Evolutionary conservation across 768 basidiomycete genomes (phyloP).

Genomic region (Xerocomus spinulosus): DNA sequence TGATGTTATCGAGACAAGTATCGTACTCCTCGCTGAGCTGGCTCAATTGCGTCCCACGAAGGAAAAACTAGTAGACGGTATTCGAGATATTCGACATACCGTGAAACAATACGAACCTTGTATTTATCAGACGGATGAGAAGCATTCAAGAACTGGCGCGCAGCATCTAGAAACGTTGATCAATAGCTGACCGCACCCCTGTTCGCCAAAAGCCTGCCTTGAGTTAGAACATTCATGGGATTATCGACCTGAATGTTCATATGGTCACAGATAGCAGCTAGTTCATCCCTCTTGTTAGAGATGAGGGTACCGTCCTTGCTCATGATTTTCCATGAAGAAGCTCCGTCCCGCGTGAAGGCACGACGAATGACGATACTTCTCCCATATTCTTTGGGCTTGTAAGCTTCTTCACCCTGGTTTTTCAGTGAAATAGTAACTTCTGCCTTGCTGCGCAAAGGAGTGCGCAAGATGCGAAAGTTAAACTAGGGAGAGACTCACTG

Average conservation of each 20-base stretch:
- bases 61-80: constrained; percentile 67
- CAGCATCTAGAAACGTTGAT: constrained; percentile 26
- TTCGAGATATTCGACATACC: background rate
- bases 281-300: constrained; percentile 76
- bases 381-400: constrained; percentile 79
- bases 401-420: constrained; percentile 91
- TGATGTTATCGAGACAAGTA: constrained; percentile 66
- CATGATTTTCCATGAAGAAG: constrained; percentile 79
- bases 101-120: constrained; percentile 46
- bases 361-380: constrained; percentile 82
- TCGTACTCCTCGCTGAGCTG: constrained; percentile 88
- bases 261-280: constrained; percentile 85
- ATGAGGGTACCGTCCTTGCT: constrained; percentile 59
- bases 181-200: background rate
- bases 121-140: constrained; percentile 84
- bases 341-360: constrained; percentile 70
- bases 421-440: constrained; percentile 79
- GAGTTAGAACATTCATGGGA: constrained; percentile 91
- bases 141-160: constrained; percentile 74
- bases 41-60: constrained; percentile 85
- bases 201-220: constrained; percentile 43
- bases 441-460: constrained; percentile 34
- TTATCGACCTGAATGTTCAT: constrained; percentile 98
- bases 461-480: constrained; percentile 31
- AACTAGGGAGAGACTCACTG: constrained; percentile 40